Evolutionary conservation across 139 green algal species (phyloP).

Genomic region (Pleodorina starrii): DNA sequence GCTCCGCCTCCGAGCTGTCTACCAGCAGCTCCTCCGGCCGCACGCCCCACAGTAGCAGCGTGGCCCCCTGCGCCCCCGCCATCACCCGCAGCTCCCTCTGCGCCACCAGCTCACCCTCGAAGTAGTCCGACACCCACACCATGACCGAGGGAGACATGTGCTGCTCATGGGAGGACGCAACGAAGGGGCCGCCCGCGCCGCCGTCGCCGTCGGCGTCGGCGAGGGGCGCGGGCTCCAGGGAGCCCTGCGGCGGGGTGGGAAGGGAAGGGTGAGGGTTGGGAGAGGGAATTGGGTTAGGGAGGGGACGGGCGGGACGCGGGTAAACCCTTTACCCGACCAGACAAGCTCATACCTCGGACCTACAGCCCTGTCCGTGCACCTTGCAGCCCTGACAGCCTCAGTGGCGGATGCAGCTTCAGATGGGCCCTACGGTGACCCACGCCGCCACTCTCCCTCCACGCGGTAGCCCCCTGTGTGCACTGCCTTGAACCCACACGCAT

Average conservation of each 20-base stretch:
- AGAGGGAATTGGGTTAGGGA: no score
- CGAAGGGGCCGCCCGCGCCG: conserved; percentile 15
- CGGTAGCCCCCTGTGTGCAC: no score
- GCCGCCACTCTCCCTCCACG: no score
- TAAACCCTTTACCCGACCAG: no score
- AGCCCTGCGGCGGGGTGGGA: conserved; percentile 7
- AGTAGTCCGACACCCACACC: conserved; percentile 64
- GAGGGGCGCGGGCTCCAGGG: conserved; percentile 12
- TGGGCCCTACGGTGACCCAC: no score
- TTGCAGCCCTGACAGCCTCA: no score
- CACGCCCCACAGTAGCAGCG: conserved; percentile 52
- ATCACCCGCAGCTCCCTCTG: conserved; percentile 26
- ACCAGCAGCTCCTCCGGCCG: conserved; percentile 34
- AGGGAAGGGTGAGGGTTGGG: not conserved
- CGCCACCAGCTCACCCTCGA: conserved; percentile 43
- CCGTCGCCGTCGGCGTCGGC: not conserved
- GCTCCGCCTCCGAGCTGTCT: not conserved
- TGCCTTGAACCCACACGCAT: no score
- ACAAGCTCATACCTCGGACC: no score
- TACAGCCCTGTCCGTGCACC: no score
- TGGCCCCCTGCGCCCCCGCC: conserved; percentile 44
- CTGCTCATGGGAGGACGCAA: conserved; percentile 39
- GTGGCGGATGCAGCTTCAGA: no score
- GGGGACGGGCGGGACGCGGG: no score
- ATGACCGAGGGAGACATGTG: conserved; percentile 58